Conservation (phyloP, 768 basidiomycete genomes). For the Boletus vermiculosoides region DNA sequence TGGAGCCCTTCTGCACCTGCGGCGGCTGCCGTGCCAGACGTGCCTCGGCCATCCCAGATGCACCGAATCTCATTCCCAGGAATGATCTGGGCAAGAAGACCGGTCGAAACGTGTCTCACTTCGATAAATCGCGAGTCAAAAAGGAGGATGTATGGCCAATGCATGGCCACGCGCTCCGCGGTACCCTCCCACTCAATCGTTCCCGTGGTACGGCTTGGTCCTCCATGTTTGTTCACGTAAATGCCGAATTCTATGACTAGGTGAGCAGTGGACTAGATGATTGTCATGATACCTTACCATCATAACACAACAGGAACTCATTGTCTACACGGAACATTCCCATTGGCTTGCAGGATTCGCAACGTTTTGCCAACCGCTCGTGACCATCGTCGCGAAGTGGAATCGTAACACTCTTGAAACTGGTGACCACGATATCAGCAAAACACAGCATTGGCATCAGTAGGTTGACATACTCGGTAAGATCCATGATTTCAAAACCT, state of each 20-base stretch:
- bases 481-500: constrained; percentile 97
- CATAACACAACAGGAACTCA: constrained; percentile 87
- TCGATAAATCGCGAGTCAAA: constrained; percentile 92
- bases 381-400: constrained; percentile 77
- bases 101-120: constrained; percentile 79
- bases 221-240: constrained; percentile 90
- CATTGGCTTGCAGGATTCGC: constrained; percentile 76
- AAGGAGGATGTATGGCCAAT: constrained; percentile 83
- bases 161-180: constrained; percentile 85
- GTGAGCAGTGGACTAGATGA: constrained; percentile 2
- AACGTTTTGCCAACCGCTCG: constrained; percentile 72
- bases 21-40: constrained; percentile 26
- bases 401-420: constrained; percentile 87
- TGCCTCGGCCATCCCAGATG: constrained; percentile 83
- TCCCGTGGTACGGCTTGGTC: constrained; percentile 65
- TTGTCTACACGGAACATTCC: constrained; percentile 91
- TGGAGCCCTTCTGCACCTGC: constrained; percentile 34
- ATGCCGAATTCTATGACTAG: constrained; percentile 73
- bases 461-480: constrained; percentile 67
- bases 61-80: constrained; percentile 79
- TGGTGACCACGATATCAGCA: constrained; percentile 25
- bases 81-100: constrained; percentile 79
- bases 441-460: background rate
- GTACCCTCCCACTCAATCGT: constrained; percentile 95
- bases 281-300: constrained; percentile 50